Conservation (phyloP, 306 rosid species). For the Ziziphus jujuba region DNA sequence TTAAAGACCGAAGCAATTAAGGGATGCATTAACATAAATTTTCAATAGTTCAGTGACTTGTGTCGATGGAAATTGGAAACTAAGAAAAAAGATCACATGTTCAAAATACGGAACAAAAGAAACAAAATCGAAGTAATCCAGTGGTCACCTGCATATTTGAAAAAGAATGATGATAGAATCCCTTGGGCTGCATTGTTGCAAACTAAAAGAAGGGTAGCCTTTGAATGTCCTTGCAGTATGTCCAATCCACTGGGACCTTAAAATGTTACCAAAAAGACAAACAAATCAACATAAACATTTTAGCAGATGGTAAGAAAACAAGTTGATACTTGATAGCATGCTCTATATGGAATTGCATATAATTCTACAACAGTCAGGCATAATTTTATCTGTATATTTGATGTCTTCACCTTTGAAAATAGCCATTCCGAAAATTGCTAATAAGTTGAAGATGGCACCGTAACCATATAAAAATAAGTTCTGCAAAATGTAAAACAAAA, state of each 20-base stretch:
- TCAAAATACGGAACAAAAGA: background rate
- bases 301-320: too few species aligned
- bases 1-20: background rate
- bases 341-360: background rate
- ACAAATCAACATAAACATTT: background rate
- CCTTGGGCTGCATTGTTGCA: conserved; percentile 99
- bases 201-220: conserved; percentile 86
- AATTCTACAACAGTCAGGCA: background rate
- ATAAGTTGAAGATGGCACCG: conserved; percentile 95
- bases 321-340: background rate
- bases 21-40: background rate
- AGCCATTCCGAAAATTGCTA: conserved; percentile 71
- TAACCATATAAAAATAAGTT: conserved; percentile 92
- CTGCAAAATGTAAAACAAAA: conserved; percentile 51
- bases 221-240: conserved; percentile 94
- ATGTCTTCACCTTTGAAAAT: conserved; percentile 55
- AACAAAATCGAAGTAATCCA: background rate
- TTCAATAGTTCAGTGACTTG: background rate
- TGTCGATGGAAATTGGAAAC: background rate
- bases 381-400: background rate
- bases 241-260: conserved; percentile 90
- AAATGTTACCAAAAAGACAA: conserved; percentile 13
- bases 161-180: conserved; percentile 93
- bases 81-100: background rate
- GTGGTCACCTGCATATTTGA: conserved; percentile 86